Conservation (phyloP, 176 grass and related monocot species). For the Rhipidocladum racemiflorum region DNA sequence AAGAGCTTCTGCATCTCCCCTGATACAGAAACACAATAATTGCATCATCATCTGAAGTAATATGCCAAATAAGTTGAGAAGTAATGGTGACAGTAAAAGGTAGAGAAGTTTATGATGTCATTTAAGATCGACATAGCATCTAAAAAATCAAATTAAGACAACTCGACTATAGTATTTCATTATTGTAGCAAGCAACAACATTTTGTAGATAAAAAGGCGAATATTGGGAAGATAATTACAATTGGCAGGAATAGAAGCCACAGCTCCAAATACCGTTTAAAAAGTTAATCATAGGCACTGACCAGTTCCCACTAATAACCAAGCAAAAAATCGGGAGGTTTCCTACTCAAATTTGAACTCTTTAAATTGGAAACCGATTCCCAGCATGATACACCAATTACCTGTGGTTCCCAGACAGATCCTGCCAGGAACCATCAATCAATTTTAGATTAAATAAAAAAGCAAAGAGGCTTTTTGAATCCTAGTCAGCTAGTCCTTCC, state of each 20-base stretch:
- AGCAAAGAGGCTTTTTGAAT: background rate
- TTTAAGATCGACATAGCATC: background rate
- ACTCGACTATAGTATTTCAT: background rate
- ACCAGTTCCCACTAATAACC: background rate
- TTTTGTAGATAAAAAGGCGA: background rate
- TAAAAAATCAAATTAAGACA: background rate
- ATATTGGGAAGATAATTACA: background rate
- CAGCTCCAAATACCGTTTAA: no score
- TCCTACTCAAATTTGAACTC: background rate
- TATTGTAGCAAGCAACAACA: background rate
- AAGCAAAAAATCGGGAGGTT: background rate
- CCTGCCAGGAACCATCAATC: background rate
- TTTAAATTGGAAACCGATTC: background rate
- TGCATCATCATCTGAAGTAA: background rate
- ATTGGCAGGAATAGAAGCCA: background rate
- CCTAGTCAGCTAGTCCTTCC: background rate
- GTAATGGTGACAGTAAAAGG: background rate
- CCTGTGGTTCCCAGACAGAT: background rate
- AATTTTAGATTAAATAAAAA: background rate
- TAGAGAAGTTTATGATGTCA: background rate
- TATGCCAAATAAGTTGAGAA: background rate
- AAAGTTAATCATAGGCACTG: background rate
- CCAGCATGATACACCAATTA: background rate
- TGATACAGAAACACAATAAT: slow-evolving; percentile 28
- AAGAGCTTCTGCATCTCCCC: slow-evolving; percentile 42